phyloP scores from a whole-genome alignment of 345 rosid genomes.

The Brassica juncea region DNA sequence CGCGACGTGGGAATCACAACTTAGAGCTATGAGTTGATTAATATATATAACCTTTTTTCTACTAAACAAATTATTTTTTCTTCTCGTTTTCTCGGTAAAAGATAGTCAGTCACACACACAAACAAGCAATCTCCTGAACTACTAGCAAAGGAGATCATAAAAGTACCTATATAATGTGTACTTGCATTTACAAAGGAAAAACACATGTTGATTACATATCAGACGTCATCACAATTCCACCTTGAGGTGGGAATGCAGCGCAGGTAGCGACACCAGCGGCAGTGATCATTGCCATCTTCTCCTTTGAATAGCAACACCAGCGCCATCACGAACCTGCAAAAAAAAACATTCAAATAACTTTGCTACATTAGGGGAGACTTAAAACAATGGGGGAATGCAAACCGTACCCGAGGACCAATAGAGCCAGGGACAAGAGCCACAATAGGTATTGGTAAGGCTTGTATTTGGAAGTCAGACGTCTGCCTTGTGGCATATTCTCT shows the following conservation, averaged over 20 bases:
- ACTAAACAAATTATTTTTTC: background rate
- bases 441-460: constrained; percentile 70
- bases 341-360: background rate
- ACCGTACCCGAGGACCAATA: constrained; percentile 68
- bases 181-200: constrained; percentile 25
- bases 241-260: constrained; percentile 76
- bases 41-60: constrained; percentile 20
- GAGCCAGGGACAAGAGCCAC: constrained; percentile 53
- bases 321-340: constrained; percentile 57
- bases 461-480: constrained; percentile 59
- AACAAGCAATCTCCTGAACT: constrained; percentile 14
- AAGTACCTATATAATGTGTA: constrained; percentile 1
- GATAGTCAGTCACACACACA: constrained; percentile 21
- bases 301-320: constrained; percentile 69
- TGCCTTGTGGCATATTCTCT: constrained; percentile 48
- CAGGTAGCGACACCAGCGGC: constrained; percentile 90
- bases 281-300: constrained; percentile 61
- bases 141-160: constrained; percentile 14
- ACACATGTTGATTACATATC: constrained; percentile 1
- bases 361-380: background rate
- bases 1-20: constrained; percentile 40
- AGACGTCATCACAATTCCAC: constrained; percentile 62
- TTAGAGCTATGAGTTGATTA: constrained; percentile 13
- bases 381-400: background rate
- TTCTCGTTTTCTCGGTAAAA: background rate